These are phyloP conservation scores for Trichoderma atrobrunneum DNA, from an alignment of 2,329 filamentous ascomycete genomes.

Conservation along the genomic window DNA sequence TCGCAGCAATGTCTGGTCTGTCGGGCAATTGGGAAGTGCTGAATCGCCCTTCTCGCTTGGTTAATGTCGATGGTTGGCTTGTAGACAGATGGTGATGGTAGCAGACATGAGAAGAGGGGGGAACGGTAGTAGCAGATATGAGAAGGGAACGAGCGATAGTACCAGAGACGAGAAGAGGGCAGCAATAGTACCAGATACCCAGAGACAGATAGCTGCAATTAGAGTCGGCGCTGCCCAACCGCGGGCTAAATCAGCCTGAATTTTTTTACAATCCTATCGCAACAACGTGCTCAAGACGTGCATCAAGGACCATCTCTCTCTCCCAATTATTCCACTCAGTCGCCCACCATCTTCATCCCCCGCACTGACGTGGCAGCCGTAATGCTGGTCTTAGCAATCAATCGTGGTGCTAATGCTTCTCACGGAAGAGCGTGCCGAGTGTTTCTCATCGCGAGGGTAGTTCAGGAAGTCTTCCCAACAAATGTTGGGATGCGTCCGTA, in stretches of 20 bases:
- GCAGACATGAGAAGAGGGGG: too few species aligned
- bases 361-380: background rate
- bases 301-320: background rate
- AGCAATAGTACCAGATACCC: background rate
- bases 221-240: background rate
- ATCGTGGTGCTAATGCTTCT: background rate
- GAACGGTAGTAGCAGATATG: background rate
- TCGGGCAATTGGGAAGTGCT: background rate
- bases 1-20: background rate
- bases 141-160: background rate
- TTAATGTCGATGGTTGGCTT: background rate
- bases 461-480: background rate
- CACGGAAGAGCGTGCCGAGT: background rate
- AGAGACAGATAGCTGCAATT: background rate
- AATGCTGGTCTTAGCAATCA: background rate
- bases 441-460: background rate
- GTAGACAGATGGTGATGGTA: background rate
- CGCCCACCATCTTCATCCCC: background rate
- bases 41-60: background rate
- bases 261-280: background rate
- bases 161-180: background rate
- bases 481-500: background rate
- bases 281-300: background rate
- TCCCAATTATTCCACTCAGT: background rate
- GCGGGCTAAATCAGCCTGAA: background rate